Evolutionary conservation across 2,329 filamentous ascomycete genomes (phyloP).

Genomic region (Cladophialophora yegresii): DNA sequence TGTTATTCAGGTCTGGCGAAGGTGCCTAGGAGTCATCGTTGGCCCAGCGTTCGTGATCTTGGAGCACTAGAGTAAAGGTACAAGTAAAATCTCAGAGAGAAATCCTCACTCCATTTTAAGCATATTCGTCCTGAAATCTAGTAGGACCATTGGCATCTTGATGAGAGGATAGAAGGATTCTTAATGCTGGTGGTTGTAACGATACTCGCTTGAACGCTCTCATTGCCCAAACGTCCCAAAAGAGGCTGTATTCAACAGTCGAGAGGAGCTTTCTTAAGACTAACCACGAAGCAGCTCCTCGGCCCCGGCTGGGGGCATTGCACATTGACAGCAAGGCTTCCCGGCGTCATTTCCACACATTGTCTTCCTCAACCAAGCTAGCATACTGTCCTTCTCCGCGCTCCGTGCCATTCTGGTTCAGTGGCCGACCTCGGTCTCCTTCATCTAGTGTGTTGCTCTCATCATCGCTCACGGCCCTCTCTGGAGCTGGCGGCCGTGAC

Average conservation of each 20-base stretch:
- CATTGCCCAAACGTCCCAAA: slow-evolving; percentile 10
- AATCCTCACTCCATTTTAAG: background rate
- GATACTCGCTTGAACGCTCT: slow-evolving; percentile 25
- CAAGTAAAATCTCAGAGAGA: too few species aligned
- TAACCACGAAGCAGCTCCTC: background rate
- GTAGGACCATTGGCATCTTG: background rate
- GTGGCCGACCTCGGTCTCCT: slow-evolving; percentile 4
- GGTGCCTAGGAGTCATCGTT: background rate
- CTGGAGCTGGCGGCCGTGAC: slow-evolving; percentile 32
- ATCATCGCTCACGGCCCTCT: slow-evolving; percentile 35
- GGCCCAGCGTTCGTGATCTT: background rate
- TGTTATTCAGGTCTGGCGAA: background rate
- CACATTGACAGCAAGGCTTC: background rate
- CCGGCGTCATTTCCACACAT: slow-evolving; percentile 30
- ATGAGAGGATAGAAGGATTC: background rate
- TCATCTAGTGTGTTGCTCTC: slow-evolving; percentile 29
- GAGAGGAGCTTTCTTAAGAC: background rate
- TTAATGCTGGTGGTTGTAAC: background rate
- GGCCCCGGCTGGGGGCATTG: background rate
- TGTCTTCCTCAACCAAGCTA: slow-evolving; percentile 32
- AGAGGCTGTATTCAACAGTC: slow-evolving; percentile 1
- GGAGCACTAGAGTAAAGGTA: too few species aligned
- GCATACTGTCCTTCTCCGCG: slow-evolving; percentile 25
- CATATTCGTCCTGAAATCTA: background rate
- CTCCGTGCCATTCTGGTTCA: slow-evolving; percentile 8